Base-by-base conservation (phyloP, 177 flowering plant species). In the Vitis hybrid region DNA sequence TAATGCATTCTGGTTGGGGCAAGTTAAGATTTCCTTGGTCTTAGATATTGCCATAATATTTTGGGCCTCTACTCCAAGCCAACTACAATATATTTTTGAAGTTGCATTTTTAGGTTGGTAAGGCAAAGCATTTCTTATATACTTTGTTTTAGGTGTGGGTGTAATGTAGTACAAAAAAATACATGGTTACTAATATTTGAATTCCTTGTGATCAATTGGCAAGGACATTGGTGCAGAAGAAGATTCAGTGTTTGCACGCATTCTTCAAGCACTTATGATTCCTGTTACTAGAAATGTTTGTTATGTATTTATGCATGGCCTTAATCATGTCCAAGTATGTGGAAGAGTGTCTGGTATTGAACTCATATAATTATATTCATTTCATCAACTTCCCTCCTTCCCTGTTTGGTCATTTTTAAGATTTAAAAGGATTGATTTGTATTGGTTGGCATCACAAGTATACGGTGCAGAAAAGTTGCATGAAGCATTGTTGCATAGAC, bases 251-350 rank as follows among this genome's bases (percentile, higher is more conserved):
- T 50, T 93, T 45, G 29, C 78, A 13, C 91, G 90, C 31, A 84
- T 86, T 89, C 82, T 94, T 73, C 98, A 86, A 71, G 83, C 91
- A 54, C 72, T 94, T 53, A 98, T 97, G 64, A 94, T 93, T 75
- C 99, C 99, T 50, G 76, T 91, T 48, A 50, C 91, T 74, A 97
- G 99, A 56, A 94, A 93, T 81, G 90, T 86, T 77, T 93, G 97
- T 71, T 88, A 95, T 76, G 90, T 95, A 45, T 95, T 95, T 75
- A 95, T 95, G 99, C 84, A 89, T 67, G 99, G 99, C 20, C 81
- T 95, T 20, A 93, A 95, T 73, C 82, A 79, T 45, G 82, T 93
- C 52, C 94, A 91, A 86, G 99, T 95, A 73, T 64, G 78, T 69
- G 10, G 16, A 61, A 51, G 50, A 20, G 5, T 53, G 4, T 0